Conservation (phyloP, 306 rosid species). For the Prunus mongolica region DNA sequence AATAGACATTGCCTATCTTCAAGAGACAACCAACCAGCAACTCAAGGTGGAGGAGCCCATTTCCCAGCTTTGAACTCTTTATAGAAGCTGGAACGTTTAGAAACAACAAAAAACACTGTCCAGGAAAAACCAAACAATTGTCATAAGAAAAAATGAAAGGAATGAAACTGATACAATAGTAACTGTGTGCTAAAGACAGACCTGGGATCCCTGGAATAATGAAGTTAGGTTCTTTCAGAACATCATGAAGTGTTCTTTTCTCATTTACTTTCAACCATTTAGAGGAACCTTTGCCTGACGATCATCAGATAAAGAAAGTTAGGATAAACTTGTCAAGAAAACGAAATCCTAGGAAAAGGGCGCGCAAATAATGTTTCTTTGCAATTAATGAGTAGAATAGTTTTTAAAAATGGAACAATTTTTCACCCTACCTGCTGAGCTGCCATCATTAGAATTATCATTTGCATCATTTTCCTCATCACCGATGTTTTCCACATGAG, state of each 20-base stretch:
- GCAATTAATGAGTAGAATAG: too few relatives aligned
- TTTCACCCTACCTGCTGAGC: conserved; percentile 35
- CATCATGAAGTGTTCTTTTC: conserved; percentile 49
- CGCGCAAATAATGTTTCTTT: too few relatives aligned
- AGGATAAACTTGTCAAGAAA: background rate
- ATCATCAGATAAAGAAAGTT: conserved; percentile 16
- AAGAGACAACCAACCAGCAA: background rate
- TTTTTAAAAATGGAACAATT: too few relatives aligned
- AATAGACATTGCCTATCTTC: background rate
- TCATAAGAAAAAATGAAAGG: background rate
- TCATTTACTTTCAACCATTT: conserved; percentile 79
- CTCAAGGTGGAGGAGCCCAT: conserved; percentile 59
- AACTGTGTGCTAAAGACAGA: background rate
- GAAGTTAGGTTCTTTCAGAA: conserved; percentile 52
- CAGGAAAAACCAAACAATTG: background rate
- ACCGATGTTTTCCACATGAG: conserved; percentile 34
- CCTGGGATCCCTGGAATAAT: conserved; percentile 87
- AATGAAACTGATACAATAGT: background rate
- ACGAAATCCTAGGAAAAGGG: background rate
- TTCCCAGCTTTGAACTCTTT: conserved; percentile 74
- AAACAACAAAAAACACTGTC: conserved; percentile 87
- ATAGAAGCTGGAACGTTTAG: conserved; percentile 70
- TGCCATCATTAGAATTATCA: conserved; percentile 28
- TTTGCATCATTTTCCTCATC: conserved; percentile 48
- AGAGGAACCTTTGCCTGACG: conserved; percentile 38